Evolutionary conservation across 192 early-diverging fungal species (phyloP), one percentile per base, ranked within the genome.

Genomic region (Entophlyctis helioformis): DNA sequence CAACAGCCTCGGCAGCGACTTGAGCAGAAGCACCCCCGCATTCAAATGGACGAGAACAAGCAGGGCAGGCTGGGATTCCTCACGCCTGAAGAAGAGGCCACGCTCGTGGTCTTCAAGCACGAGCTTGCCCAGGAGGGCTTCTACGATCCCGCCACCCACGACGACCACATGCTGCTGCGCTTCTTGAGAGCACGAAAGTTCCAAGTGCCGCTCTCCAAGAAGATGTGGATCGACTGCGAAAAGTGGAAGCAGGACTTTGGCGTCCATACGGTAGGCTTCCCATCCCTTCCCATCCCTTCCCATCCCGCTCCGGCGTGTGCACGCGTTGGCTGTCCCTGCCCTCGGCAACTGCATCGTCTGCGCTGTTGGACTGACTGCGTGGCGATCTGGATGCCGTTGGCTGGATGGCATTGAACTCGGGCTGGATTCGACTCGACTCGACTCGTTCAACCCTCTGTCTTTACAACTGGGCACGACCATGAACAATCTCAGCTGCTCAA

Each of bases 131-230:
- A 45, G 20, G 63, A 63, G 31, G 54, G 40, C 10, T 8, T 16
- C 21, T 60, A 50, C 33, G 53, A 66, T 18, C 39, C 56, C 26
- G 19, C 31, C 18, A n/a, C n/a, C 3, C 78, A 84, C 49, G 68
- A 76, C 46, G 82, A 86, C 46, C 61, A 81, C 59, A 57, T 62
- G 42, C 58, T 86, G 33, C 66, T 83, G 25, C 77, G 84, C 18
- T 86, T 86, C 63, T 64, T 86, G 38, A 64, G 84, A 22, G 84
- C 84, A 8, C 61, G 84, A 35, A 74, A 81, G 54, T 86, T 85
- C 62, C 58, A 80, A 38, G 39, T 86, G 39, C 57, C 50, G 12
- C 57, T 66, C 36, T 44, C 81, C 42, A 76, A 86, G 63, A 70
- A 78, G 53, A 86, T 86, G 84, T 84, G 74, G 51, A 62, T 60